Base-by-base conservation (phyloP, 192 early-diverging fungal genomes). In the Linnemannia zychae region DNA sequence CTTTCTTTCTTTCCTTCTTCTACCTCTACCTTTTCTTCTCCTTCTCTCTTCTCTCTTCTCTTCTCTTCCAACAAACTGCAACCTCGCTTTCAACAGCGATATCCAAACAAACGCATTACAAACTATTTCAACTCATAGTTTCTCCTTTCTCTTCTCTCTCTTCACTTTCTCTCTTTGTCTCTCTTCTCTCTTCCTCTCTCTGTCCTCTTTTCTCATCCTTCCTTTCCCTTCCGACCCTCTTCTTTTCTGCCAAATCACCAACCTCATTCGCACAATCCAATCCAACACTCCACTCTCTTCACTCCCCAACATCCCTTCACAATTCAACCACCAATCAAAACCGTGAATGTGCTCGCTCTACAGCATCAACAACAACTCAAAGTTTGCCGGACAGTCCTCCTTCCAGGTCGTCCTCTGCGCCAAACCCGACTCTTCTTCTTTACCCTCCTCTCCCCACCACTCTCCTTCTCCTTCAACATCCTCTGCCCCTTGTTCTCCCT, bases 341-440 rank as follows among this genome's bases (percentile, higher is more conserved):
- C 57, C 38, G 70, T 69, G 75, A 83, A 76, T 83, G 74, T 83
- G 81, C 73, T 76, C 74, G 4, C 81, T 83, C 49, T 77, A 77
- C 81, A 82, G 75, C 65, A 77, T 76, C 75, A 82, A 82, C 81
- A 82, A 71, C 75, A 82, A 49, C 67, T 67, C 80, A 72, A 82
- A 73, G 73, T 72, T 74, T 12, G 47, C 60, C 18, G 75, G 81
- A 37, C 75, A 77, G 71, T 77, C 75, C 18, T 74, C 75, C 71
- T 82, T 76, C 60, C 81, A 82, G 46, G 81, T 74, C 44, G 67
- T 78, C 49, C 76, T 84, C 20, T 84, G 81, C 47, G 48, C 81
- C 47, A 84, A 74, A 63, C 40, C 40, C 3, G 73, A 74, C 79
- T 70, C 67, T 38, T 40, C 71, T 24, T 76, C 71, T 48, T 79